A percentile compares a stretch with the other conserved stretches of the same genome.
These are phyloP conservation scores for Talaromyces ruber DNA, from an alignment of 495 filamentous ascomycete species.

Conservation along the genomic window DNA sequence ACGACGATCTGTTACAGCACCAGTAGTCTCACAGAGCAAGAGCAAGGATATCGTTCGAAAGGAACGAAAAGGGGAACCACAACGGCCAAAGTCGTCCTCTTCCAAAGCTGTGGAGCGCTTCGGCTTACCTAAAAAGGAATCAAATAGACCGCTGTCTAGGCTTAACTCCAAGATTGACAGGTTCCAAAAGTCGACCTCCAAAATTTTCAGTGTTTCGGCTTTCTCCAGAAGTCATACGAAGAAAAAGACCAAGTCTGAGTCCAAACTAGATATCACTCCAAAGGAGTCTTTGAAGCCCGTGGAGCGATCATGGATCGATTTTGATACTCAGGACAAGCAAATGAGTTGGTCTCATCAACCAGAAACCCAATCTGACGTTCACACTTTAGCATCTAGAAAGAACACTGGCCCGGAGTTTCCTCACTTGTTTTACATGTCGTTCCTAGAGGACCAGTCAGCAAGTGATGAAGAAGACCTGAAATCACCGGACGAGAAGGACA, in stretches of 20 bases:
- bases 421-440: background rate
- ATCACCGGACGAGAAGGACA: conserved; percentile 16
- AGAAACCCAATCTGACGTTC: background rate
- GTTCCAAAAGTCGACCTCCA: background rate
- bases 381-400: background rate
- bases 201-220: background rate
- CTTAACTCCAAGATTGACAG: background rate
- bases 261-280: background rate
- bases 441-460: background rate
- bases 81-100: background rate
- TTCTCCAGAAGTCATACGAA: background rate
- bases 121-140: background rate
- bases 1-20: conserved; percentile 1
- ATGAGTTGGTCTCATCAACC: background rate
- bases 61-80: background rate
- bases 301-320: conserved; percentile 1
- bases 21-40: background rate
- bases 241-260: background rate
- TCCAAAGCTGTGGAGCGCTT: background rate
- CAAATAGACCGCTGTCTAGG: background rate
- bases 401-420: background rate
- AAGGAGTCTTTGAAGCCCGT: background rate
- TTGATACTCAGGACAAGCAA: background rate
- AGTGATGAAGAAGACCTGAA: conserved; percentile 3
- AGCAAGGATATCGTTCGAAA: background rate